Evolutionary conservation across 108 stramenopile genomes (phyloP).

Genomic region (Cyclostephanos tholiformis): DNA sequence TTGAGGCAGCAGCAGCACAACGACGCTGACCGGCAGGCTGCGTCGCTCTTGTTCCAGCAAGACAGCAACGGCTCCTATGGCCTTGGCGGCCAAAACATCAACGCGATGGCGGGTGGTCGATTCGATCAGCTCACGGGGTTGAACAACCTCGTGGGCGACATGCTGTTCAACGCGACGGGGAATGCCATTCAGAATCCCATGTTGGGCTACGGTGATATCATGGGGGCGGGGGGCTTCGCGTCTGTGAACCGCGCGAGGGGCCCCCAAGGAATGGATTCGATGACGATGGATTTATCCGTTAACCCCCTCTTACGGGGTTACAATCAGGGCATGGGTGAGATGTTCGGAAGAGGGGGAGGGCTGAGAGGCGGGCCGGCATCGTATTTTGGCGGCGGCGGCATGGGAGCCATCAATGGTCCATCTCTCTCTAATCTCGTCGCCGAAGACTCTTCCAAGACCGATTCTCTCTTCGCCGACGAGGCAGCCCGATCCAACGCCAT

Average conservation of each 20-base stretch:
- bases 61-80: not conserved
- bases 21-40: not conserved
- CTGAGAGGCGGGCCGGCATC: not conserved
- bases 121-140: not conserved
- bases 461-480: not conserved
- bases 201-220: not conserved
- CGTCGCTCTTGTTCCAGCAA: not conserved
- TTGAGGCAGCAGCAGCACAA: no score
- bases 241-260: not conserved
- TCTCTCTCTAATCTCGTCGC: not conserved
- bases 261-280: not conserved
- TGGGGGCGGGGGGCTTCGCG: not conserved
- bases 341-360: not conserved
- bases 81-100: not conserved
- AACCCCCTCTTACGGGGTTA: not conserved
- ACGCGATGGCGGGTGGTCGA: not conserved
- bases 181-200: not conserved
- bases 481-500: slow-evolving; percentile 19
- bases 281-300: not conserved
- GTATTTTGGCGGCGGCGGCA: not conserved
- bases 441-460: not conserved
- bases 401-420: not conserved
- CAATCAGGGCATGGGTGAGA: not conserved
- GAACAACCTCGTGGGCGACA: not conserved
- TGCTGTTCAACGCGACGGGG: not conserved